Evolutionary conservation across 257 asterid genomes (phyloP).

Genomic region (Cordia subcordata): DNA sequence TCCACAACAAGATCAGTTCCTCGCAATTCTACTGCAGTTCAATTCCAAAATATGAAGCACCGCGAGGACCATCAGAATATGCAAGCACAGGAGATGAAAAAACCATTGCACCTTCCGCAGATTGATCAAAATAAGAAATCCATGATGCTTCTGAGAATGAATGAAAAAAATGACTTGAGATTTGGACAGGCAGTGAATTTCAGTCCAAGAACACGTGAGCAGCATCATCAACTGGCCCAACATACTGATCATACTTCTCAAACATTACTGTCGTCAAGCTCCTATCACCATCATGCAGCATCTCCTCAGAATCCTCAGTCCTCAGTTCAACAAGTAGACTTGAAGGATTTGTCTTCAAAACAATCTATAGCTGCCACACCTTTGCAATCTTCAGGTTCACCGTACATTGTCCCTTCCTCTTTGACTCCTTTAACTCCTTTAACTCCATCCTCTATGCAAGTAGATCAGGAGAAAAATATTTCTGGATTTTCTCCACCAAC

Average conservation of each 20-base stretch:
- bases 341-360: conserved; percentile 28
- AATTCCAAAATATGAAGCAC: neutral
- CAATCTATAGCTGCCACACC: conserved; percentile 22
- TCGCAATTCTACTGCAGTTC: neutral
- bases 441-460: conserved; percentile 37
- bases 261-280: conserved; percentile 10
- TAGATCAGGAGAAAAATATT: conserved; percentile 25
- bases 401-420: conserved; percentile 38
- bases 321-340: conserved; percentile 27
- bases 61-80: neutral
- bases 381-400: conserved; percentile 22
- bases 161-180: neutral
- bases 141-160: neutral
- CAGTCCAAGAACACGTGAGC: neutral
- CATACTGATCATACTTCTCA: neutral
- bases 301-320: conserved; percentile 38
- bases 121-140: neutral
- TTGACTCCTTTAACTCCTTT: conserved; percentile 25
- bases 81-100: neutral
- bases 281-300: conserved; percentile 10
- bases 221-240: neutral
- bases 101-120: neutral
- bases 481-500: conserved; percentile 13
- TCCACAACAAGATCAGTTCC: neutral
- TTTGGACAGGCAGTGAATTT: neutral